Evolutionary conservation across 352 stramenopile genomes (phyloP), one percentile per base, ranked within the genome.

Genomic region (Phytopythium montanum): DNA sequence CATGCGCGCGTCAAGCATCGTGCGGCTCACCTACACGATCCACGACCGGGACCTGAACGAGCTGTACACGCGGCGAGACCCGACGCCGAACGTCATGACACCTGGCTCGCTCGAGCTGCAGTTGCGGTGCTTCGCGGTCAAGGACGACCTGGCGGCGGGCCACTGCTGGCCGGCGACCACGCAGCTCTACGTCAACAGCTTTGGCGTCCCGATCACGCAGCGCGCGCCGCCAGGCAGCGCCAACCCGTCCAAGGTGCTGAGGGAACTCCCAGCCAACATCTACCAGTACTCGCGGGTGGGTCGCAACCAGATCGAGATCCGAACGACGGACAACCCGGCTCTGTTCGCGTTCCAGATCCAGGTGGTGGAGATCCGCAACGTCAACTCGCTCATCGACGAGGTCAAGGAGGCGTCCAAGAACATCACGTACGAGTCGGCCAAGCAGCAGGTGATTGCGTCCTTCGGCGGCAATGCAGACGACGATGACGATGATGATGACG

Each of bases 241-340:
- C 7, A 92, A 94, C 41, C 78, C 82, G 8, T 92, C 82, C 19
- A 94, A 94, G 65, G 85, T 94, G 5, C 60, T 94, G 6, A 73
- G 85, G 29, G 85, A 94, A 34, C 61, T 91, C 4, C 85, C 85
- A 2, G 72, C 73, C 23, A 90, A 90, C 54, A 64, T 94, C n/a
- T 88, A 90, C 60, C 77, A 74, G 59, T 86, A 74, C 52, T 79
- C 79, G 18, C 72, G 83, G 7, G 72, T 82, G 13, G 85, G 85
- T n/a, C 72, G 76, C 29, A 94, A 94, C 53, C 69, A 84, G 53
- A 61, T 92, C 38, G 85, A 94, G 29, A 71, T 94, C 48, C 81
- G 77, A 38, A 90, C 75, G 12, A 75, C 39, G n/a, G 83, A 90
- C 51, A 87, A 86, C 54, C 66, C 79, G 21, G 59, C 69, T 5